Conservation (phyloP, 1,139 yeast genomes). For the Saccharomyces hybrid region DNA sequence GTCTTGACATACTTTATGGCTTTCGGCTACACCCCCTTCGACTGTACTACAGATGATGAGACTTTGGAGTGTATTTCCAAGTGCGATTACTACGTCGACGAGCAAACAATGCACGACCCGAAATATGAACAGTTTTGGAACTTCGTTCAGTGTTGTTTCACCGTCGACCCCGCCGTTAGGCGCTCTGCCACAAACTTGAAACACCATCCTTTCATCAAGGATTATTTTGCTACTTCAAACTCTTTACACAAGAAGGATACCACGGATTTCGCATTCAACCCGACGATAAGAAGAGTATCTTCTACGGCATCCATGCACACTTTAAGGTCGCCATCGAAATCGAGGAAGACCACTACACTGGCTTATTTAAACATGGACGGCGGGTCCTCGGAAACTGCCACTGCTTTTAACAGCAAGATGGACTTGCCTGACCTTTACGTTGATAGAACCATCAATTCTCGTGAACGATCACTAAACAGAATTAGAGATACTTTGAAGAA, state of each 20-base stretch:
- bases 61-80: constrained; percentile 54
- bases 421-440: constrained; percentile 4
- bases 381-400: constrained; percentile 5
- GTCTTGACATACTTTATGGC: constrained; percentile 64
- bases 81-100: constrained; percentile 51
- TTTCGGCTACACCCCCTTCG: constrained; percentile 74
- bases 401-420: constrained; percentile 7
- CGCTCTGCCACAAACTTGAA: constrained; percentile 42
- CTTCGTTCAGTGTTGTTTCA: constrained; percentile 51
- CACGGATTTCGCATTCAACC: not conserved
- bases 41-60: constrained; percentile 64
- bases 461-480: constrained; percentile 15
- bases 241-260: not conserved
- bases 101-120: constrained; percentile 18
- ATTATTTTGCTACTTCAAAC: constrained; percentile 17
- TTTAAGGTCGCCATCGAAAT: constrained; percentile 22
- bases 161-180: constrained; percentile 40
- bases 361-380: constrained; percentile 7
- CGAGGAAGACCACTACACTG: constrained; percentile 8
- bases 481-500: constrained; percentile 24
- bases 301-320: constrained; percentile 12
- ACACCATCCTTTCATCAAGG: constrained; percentile 37
- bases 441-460: constrained; percentile 1
- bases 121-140: constrained; percentile 46
- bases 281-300: not conserved